Percentiles rank a stretch among this genome's conserved stretches.
Evolutionary conservation across 139 green algal species (phyloP).

Genomic region (Chlamydomonas urium): DNA sequence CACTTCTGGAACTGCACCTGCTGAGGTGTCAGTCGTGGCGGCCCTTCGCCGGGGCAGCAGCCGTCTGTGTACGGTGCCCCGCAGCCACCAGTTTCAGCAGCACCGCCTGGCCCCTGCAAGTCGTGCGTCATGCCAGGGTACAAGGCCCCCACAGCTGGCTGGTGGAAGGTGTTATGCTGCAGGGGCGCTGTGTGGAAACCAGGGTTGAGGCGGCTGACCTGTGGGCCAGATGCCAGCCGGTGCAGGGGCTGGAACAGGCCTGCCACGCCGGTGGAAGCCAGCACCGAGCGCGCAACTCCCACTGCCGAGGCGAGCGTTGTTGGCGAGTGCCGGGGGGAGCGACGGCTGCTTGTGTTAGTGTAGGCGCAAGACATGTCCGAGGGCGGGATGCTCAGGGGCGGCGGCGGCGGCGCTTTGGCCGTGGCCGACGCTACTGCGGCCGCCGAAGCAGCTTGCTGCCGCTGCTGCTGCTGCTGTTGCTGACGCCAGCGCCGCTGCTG

Average conservation of each 20-base stretch:
- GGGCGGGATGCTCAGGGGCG: background rate
- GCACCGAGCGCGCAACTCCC: background rate
- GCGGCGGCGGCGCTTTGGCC: background rate
- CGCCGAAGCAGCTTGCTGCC: background rate
- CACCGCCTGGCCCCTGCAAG: background rate
- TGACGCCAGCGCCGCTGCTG: background rate
- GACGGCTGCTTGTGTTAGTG: too few species aligned
- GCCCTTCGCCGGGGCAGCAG: too few species aligned
- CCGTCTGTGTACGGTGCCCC: too few species aligned
- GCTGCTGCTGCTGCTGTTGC: constrained; percentile 2
- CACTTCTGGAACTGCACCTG: too few species aligned
- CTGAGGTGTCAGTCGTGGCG: too few species aligned
- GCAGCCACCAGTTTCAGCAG: too few species aligned
- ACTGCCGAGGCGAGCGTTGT: background rate
- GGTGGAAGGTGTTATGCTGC: background rate
- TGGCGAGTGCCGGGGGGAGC: background rate
- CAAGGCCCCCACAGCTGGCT: background rate
- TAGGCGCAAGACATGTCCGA: background rate
- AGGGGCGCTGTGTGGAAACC: background rate
- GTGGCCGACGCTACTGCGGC: background rate
- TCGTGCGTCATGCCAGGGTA: background rate
- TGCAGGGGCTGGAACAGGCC: constrained; percentile 2
- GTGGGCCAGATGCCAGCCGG: too few species aligned
- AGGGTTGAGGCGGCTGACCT: constrained; percentile 4
- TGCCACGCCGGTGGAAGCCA: constrained; percentile 1